Conservation (phyloP, 768 basidiomycete genomes). For the Piloderma croceum region DNA sequence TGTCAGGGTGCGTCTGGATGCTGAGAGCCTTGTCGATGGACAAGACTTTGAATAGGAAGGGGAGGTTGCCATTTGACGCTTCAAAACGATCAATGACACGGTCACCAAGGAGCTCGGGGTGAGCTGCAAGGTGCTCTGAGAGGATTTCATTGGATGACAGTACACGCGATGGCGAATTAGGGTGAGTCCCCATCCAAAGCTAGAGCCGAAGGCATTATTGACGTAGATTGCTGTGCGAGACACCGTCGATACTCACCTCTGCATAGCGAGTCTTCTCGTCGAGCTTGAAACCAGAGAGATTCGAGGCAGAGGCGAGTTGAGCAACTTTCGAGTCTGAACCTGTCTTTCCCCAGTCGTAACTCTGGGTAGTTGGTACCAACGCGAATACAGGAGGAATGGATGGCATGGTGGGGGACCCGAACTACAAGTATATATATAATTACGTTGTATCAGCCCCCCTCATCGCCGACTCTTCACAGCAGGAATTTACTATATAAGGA, state of each 20-base stretch:
- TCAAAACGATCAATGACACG: conserved; percentile 50
- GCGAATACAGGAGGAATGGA: conserved; percentile 56
- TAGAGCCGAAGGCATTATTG: conserved; percentile 27
- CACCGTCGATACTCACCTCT: conserved; percentile 56
- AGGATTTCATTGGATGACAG: conserved; percentile 44
- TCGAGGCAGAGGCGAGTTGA: conserved; percentile 62
- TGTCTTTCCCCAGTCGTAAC: conserved; percentile 93
- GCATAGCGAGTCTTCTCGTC: conserved; percentile 81
- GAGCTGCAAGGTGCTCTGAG: conserved; percentile 54
- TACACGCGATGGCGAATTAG: conserved; percentile 59
- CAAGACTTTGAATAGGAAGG: conserved; percentile 90
- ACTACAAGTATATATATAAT: too few relatives aligned
- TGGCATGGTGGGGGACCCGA: not conserved
- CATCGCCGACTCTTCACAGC: too few relatives aligned
- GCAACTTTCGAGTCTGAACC: conserved; percentile 84
- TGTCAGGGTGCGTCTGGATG: conserved; percentile 91
- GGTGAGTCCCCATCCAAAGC: conserved; percentile 99
- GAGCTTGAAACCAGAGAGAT: conserved; percentile 58
- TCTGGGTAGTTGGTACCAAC: conserved; percentile 76
- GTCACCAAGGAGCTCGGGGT: conserved; percentile 66
- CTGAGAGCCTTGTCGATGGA: conserved; percentile 86
- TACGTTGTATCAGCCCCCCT: too few relatives aligned
- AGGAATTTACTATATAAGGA: too few relatives aligned
- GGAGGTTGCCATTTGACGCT: conserved; percentile 61
- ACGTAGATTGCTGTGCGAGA: not conserved